Evolutionary conservation across 371 early-diverging fungal species (phyloP).

Genomic region (Polyrhizophydium stewartii): DNA sequence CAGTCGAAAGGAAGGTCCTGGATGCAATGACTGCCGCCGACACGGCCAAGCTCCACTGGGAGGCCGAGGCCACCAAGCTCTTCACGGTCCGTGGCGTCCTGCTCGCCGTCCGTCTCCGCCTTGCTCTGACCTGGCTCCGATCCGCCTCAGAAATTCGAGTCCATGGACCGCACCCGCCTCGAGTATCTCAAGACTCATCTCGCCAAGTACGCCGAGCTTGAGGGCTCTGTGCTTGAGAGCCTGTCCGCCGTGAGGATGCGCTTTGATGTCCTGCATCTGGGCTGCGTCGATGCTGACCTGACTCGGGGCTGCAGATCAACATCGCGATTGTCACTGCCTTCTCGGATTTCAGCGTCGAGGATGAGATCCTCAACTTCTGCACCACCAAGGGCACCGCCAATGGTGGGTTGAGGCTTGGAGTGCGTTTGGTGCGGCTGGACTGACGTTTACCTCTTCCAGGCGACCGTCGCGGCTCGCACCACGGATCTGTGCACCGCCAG

Average conservation of each 20-base stretch:
- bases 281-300: too few relatives aligned
- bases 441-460: too few relatives aligned
- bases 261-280: neutral
- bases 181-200: neutral
- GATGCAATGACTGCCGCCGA: constrained; percentile 15
- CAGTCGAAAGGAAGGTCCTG: constrained; percentile 14
- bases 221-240: neutral
- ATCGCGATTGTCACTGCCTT: constrained; percentile 5
- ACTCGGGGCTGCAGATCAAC: too few relatives aligned
- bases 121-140: too few relatives aligned
- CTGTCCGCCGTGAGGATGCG: neutral
- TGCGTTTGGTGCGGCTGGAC: too few relatives aligned
- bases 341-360: constrained; percentile 12
- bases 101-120: neutral
- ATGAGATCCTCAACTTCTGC: constrained; percentile 16
- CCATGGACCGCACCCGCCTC: neutral
- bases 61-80: constrained; percentile 10
- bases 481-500: too few relatives aligned
- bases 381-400: constrained; percentile 14
- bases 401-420: too few relatives aligned
- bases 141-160: neutral
- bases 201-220: neutral
- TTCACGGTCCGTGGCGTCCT: constrained; percentile 15
- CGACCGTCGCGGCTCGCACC: too few relatives aligned
- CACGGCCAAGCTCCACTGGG: constrained; percentile 13